phyloP scores from a whole-genome alignment of 176 grass and related monocot species.

The Rhynchospora tenuis region DNA sequence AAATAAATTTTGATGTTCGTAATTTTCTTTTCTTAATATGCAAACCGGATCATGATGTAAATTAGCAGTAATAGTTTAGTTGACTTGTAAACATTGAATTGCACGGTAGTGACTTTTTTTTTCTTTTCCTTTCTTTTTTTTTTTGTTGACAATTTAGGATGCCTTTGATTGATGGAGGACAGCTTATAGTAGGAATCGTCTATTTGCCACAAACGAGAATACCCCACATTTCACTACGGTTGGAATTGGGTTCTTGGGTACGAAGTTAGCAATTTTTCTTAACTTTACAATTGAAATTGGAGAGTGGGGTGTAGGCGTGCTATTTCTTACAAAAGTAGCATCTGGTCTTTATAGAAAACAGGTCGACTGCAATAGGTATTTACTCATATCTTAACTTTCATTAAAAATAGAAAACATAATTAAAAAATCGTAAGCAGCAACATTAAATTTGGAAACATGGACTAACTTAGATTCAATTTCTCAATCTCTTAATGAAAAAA shows the following conservation, averaged over 20 bases:
- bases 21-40: background rate
- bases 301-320: background rate
- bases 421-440: background rate
- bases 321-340: background rate
- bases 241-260: background rate
- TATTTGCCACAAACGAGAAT: background rate
- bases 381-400: background rate
- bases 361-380: background rate
- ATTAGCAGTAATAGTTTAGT: background rate
- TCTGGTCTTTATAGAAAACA: background rate
- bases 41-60: background rate
- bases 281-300: background rate
- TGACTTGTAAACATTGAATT: background rate
- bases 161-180: conserved; percentile 1
- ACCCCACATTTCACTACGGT: background rate
- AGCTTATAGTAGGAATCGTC: background rate
- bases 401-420: background rate
- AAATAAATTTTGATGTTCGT: background rate
- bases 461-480: background rate
- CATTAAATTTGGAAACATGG: background rate
- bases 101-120: background rate
- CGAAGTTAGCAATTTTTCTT: background rate
- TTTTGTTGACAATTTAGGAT: background rate
- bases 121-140: background rate
- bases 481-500: too few species aligned